Evolutionary conservation across 2,329 filamentous ascomycete genomes (phyloP), one percentile per base, ranked within the genome.

Genomic region (Fusarium transvaalense): DNA sequence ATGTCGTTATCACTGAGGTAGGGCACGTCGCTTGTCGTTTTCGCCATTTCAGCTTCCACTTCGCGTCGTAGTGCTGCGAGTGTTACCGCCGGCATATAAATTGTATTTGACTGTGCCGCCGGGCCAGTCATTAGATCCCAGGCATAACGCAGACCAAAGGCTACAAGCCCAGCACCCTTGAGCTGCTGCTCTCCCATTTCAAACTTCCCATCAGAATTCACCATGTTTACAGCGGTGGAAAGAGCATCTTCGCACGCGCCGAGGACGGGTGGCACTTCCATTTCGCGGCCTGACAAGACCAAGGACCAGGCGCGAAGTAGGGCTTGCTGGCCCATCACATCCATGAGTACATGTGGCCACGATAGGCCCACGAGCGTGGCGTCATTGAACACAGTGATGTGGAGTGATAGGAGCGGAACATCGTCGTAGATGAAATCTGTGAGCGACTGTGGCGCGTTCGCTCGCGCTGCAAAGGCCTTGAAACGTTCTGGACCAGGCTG

Each of bases 401-500:
- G 47, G 23, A 58, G 47, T 0, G 47, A 45, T 4, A 58, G 35
- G 13, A 43, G 38, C 1, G 47, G 56, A 15, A 1, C 10, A 17
- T 58, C 56, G 34, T 37, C 2, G n/a, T 27, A 15, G 15, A 8
- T n/a, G 17, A 37, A 37, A n/a, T 37, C 17, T 15, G 4, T 17
- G 3, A 37, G 34, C 10, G 34, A 10, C 17, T 37, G 34, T 3
- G 34, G 17, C 4, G 34, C 34, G 4, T 37, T 15, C 10, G 34
- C 3, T 6, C 34, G 34, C 10, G 34, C 3, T 1, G 13, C 34
- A 29, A 23, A 39, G 7, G 15, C 43, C 29, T 10, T 53, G 12
- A 13, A 53, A 17, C 77, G 79, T 10, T 57, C 45, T 23, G 63
- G 52, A 0, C 34, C 34, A n/a, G 17, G 17, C 0, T 37, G 34